A percentile compares a stretch with the other conserved stretches of the same genome.
Evolutionary conservation across 352 stramenopile genomes (phyloP).

Genomic region (Phytophthora megakarya): DNA sequence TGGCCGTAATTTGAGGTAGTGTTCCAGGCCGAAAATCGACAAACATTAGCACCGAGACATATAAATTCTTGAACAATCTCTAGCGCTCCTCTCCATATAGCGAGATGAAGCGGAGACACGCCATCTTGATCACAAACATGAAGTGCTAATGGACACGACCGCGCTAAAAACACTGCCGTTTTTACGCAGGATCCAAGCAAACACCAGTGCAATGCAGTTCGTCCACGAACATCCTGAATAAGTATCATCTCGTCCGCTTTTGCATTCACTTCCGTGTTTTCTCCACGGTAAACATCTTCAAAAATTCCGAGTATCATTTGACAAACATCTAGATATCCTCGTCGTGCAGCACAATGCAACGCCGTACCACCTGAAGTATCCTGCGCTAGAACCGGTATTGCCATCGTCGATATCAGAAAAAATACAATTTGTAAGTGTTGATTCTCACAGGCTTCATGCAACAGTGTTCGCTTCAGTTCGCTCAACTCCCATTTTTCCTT

Average conservation of each 20-base stretch:
- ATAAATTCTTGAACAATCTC: constrained; percentile 51
- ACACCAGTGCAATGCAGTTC: constrained; percentile 61
- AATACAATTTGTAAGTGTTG: constrained; percentile 29
- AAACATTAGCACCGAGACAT: constrained; percentile 44
- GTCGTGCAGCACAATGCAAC: constrained; percentile 56
- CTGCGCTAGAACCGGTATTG: constrained; percentile 10
- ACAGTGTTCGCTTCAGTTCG: constrained; percentile 43
- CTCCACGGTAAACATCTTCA: neutral
- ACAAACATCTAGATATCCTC: constrained; percentile 49
- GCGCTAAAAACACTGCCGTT: constrained; percentile 37
- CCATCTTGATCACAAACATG: constrained; percentile 50
- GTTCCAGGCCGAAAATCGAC: neutral
- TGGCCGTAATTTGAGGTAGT: neutral
- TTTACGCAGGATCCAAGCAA: constrained; percentile 22
- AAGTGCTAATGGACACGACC: constrained; percentile 36
- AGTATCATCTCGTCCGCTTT: constrained; percentile 36
- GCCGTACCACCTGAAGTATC: constrained; percentile 50
- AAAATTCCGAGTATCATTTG: constrained; percentile 40
- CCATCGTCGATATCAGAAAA: constrained; percentile 38
- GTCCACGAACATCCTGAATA: constrained; percentile 43
- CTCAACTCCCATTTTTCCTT: constrained; percentile 20
- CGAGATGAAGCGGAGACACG: constrained; percentile 50
- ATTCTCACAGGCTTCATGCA: constrained; percentile 62
- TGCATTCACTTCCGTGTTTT: constrained; percentile 1
- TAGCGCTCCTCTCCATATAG: constrained; percentile 40